Percentiles rank a stretch among this genome's conserved stretches.
These are phyloP conservation scores for Nakazawaea holstii DNA, from an alignment of 805 yeast genomes.

Conservation along the genomic window DNA sequence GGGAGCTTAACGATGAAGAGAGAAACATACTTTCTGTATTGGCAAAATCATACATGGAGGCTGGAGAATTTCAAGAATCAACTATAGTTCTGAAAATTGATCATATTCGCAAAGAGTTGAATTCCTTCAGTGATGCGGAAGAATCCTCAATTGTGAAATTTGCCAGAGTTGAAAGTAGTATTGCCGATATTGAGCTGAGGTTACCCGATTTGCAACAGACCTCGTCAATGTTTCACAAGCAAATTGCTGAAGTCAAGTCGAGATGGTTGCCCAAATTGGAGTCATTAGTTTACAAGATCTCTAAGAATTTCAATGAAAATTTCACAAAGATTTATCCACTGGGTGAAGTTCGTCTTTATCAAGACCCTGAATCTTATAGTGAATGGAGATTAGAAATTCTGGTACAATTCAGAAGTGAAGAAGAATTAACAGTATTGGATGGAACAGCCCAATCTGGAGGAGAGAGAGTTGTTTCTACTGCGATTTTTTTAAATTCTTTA, in stretches of 20 bases:
- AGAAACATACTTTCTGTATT: conserved; percentile 34
- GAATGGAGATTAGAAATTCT: conserved; percentile 83
- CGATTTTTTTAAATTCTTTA: conserved; percentile 80
- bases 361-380: conserved; percentile 44
- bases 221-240: conserved; percentile 23
- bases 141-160: conserved; percentile 22
- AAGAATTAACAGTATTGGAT: conserved; percentile 66
- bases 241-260: conserved; percentile 32
- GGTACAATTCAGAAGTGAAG: conserved; percentile 80
- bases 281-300: conserved; percentile 46
- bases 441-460: conserved; percentile 97
- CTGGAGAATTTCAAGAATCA: conserved; percentile 28
- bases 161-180: conserved; percentile 34
- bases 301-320: conserved; percentile 57
- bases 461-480: conserved; percentile 93
- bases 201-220: conserved; percentile 31
- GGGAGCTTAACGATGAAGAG: conserved; percentile 32
- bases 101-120: conserved; percentile 36
- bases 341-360: conserved; percentile 67
- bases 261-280: conserved; percentile 63
- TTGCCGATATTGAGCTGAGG: conserved; percentile 29
- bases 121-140: conserved; percentile 20
- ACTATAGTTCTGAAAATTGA: conserved; percentile 31
- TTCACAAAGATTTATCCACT: conserved; percentile 78
- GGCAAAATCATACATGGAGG: conserved; percentile 26